Conservation (phyloP, 2,329 filamentous ascomycete species). For the Aspergillus alliaceus region DNA sequence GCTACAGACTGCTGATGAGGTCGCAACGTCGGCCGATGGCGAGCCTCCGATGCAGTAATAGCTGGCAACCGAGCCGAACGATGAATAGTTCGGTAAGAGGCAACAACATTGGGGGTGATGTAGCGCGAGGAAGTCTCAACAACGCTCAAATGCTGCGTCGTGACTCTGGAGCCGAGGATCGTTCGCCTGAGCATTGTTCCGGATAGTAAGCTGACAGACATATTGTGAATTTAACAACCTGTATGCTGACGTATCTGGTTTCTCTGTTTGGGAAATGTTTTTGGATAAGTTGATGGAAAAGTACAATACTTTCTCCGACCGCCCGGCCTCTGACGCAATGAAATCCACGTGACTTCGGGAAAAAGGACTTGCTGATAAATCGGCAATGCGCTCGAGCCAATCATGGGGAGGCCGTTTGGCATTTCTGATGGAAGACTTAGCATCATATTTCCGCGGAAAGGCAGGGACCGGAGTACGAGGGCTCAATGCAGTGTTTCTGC, state of each 20-base stretch:
- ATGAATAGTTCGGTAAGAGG: slow-evolving; percentile 40
- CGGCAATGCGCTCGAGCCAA: slow-evolving; percentile 16
- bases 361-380: slow-evolving; percentile 30
- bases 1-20: slow-evolving; percentile 41
- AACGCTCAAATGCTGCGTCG: slow-evolving; percentile 15
- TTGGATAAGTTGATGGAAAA: not conserved
- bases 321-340: slow-evolving; percentile 34
- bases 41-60: slow-evolving; percentile 49
- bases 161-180: slow-evolving; percentile 24
- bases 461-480: not conserved
- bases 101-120: slow-evolving; percentile 29
- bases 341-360: slow-evolving; percentile 23
- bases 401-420: slow-evolving; percentile 20
- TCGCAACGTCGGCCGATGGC: slow-evolving; percentile 47
- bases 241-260: not conserved
- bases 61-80: slow-evolving; percentile 47
- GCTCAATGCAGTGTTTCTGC: no score
- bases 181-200: slow-evolving; percentile 33
- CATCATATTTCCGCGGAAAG: not conserved
- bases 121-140: slow-evolving; percentile 28
- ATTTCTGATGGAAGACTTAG: no score
- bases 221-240: slow-evolving; percentile 14
- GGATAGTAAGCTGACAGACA: slow-evolving; percentile 35
- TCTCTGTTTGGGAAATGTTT: not conserved
- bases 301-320: slow-evolving; percentile 13